Evolutionary conservation across 176 grass and related monocot species (phyloP), one percentile per base, ranked within the genome.

Genomic region (Bothriochloa decipiens): DNA sequence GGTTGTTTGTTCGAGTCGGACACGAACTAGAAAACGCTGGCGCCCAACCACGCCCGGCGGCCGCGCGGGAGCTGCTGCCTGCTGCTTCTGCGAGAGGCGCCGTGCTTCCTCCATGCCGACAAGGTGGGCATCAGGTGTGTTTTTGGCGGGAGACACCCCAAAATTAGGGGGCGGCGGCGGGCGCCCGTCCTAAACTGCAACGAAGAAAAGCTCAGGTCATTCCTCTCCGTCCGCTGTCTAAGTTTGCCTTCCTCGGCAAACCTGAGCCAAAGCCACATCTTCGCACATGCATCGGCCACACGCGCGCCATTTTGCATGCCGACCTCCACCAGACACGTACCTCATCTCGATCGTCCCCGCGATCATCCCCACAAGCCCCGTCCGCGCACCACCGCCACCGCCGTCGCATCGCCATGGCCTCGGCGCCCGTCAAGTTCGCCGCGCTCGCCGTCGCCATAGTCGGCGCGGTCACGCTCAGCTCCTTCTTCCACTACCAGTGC

Each of bases 391-490:
- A 63, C 50, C 33, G 77, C 81, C 81, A 29, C 35, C 69, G 45
- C 47, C 47, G 47, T 50, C 47, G 47, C 47, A 50, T 50, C 47
- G 47, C 81, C 81, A 86, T 90, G 84, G 79, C 79, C 74, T 8
- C 84, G 88, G 80, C 74, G 88, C 88, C 80, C 74, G 40, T 87
- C 47, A 90, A 90, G 88, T 11, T 90, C 47, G 84, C 72, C n/a
- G 84, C 40, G n/a, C 88, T 90, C 61, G 79, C 81, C 80, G 80
- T n/a, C 39, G 75, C 39, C 47, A 83, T 83, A 3, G 80, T 42
- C 16, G 49, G 61, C 47, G 80, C 25, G 28, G 88, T 90, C 28
- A 47, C 68, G 80, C 68, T 86, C 11, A 87, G 88, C 75, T 50
- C 74, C 84, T 74, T 90, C 61, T 47, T 68, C 75, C 88, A 26